Evolutionary conservation across 129 eudicot species (phyloP).

Genomic region (Saposhnikovia divaricata): DNA sequence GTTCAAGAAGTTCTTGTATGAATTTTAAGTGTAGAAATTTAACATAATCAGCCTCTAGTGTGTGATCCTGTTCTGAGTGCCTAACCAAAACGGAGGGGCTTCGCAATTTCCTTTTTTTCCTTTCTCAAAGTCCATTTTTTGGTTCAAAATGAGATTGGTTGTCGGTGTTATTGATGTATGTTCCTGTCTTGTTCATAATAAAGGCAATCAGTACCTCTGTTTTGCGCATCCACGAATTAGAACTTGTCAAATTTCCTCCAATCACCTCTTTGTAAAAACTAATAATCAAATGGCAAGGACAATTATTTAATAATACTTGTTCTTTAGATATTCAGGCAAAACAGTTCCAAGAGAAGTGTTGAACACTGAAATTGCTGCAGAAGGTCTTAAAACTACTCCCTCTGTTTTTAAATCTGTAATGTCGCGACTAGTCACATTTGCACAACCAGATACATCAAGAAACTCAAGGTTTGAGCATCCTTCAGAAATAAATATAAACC

Average conservation of each 20-base stretch:
- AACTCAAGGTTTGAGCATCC: constrained; percentile 62
- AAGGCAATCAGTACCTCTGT: background rate
- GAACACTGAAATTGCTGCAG: background rate
- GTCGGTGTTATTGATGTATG: background rate
- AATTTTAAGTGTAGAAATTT: constrained; percentile 17
- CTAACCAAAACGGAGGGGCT: background rate
- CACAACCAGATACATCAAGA: constrained; percentile 75
- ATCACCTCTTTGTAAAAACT: too few species aligned
- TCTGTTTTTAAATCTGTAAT: constrained; percentile 51
- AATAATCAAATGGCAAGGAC: too few species aligned
- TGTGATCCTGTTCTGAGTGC: background rate
- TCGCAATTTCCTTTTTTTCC: background rate
- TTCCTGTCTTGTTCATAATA: background rate
- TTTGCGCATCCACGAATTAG: too few species aligned
- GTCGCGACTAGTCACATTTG: constrained; percentile 64
- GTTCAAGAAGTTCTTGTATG: constrained; percentile 44
- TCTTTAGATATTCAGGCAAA: background rate
- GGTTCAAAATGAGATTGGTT: background rate
- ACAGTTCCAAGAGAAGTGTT: background rate
- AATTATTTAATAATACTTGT: background rate
- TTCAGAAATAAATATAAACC: constrained; percentile 53
- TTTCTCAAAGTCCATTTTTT: background rate
- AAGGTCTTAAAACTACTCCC: too few species aligned
- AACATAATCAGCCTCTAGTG: background rate
- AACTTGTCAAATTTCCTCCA: too few species aligned